Percentiles rank a stretch among this genome's conserved stretches.
Conservation (phyloP, 2,329 filamentous ascomycete species). For the Incumbomyces lentus region DNA sequence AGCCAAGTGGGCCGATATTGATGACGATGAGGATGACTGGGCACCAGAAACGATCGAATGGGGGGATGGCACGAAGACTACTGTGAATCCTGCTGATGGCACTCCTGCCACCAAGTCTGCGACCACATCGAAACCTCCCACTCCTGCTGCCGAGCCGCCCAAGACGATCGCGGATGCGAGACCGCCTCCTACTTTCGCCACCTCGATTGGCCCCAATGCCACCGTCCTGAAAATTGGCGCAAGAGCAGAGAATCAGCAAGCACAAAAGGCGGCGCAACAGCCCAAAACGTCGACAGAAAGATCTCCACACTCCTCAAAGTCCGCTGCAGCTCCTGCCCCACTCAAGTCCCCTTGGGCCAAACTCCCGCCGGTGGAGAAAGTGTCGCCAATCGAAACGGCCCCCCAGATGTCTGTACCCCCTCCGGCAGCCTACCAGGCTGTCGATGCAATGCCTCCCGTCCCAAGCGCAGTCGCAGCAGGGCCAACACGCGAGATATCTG, state of each 20-base stretch:
- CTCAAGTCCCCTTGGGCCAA: constrained; percentile 87
- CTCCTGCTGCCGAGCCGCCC: constrained; percentile 8
- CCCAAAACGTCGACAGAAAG: constrained; percentile 37
- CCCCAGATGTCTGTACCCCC: constrained; percentile 32
- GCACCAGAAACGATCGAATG: constrained; percentile 57
- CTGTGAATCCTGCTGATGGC: constrained; percentile 38
- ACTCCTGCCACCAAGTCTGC: constrained; percentile 16
- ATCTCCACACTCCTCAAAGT: constrained; percentile 22
- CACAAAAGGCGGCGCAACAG: constrained; percentile 33
- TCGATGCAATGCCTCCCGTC: constrained; percentile 42
- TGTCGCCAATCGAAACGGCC: constrained; percentile 58
- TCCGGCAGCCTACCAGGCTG: constrained; percentile 39
- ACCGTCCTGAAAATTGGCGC: constrained; percentile 40
- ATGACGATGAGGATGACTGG: constrained; percentile 57
- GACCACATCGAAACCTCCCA: constrained; percentile 11
- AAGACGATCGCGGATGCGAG: constrained; percentile 15
- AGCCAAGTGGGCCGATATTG: constrained; percentile 59
- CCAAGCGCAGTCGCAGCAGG: constrained; percentile 58
- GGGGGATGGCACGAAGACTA: constrained; percentile 60
- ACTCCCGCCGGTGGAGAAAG: constrained; percentile 73
- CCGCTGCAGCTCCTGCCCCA: constrained; percentile 47
- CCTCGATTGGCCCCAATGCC: constrained; percentile 39
- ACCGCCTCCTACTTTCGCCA: constrained; percentile 25
- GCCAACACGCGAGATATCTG: constrained; percentile 71
- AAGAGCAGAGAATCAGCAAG: constrained; percentile 34